phyloP scores from a whole-genome alignment of 169 alveolate genomes.

The Cardiosporidium cionae region DNA sequence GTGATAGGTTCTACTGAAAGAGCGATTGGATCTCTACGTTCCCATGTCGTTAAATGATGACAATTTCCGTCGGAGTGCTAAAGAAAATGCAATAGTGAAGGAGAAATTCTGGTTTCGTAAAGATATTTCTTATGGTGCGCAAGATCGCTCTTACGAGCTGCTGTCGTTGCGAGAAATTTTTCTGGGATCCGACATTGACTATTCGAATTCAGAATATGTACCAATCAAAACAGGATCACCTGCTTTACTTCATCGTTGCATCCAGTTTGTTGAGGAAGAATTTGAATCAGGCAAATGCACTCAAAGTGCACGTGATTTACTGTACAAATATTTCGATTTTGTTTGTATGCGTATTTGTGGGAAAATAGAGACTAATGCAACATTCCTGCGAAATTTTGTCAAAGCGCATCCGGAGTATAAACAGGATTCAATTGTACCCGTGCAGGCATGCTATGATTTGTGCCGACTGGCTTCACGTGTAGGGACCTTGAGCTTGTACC shows the following conservation, averaged over 20 bases:
- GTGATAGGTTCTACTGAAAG: constrained; percentile 54
- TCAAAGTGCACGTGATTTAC: neutral
- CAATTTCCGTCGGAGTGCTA: constrained; percentile 51
- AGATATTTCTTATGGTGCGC: neutral
- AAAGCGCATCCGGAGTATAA: constrained; percentile 16
- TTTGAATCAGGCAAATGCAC: neutral
- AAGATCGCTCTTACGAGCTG: neutral
- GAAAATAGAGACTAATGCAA: constrained; percentile 7
- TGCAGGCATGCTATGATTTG: neutral
- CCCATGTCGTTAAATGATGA: constrained; percentile 84
- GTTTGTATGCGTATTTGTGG: constrained; percentile 10
- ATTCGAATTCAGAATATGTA: too few species aligned
- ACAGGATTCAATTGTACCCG: constrained; percentile 11
- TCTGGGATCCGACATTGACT: too few species aligned
- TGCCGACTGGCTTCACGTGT: neutral
- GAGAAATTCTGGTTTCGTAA: constrained; percentile 25
- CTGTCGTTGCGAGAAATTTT: constrained; percentile 13
- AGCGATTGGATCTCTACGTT: constrained; percentile 73
- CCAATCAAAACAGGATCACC: too few species aligned
- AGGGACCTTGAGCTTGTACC: neutral
- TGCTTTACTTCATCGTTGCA: neutral
- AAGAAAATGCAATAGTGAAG: constrained; percentile 9
- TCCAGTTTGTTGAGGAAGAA: neutral
- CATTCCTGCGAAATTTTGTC: constrained; percentile 11
- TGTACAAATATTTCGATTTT: neutral